These are phyloP conservation scores for Nelumbo lutea DNA, from an alignment of 164 flowering plant genomes.

Conservation along the genomic window DNA sequence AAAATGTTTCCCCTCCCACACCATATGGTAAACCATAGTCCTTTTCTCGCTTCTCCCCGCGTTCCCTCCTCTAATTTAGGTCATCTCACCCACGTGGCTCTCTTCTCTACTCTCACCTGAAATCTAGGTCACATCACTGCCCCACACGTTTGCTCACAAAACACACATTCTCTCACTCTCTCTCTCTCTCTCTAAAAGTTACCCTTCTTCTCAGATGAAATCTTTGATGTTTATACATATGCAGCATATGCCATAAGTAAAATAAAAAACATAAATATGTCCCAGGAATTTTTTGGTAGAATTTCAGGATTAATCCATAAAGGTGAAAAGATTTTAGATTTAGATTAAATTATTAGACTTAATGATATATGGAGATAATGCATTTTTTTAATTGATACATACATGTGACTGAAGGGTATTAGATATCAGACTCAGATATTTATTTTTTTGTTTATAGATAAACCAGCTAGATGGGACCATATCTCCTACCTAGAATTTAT, in stretches of 20 bases:
- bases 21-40: not conserved
- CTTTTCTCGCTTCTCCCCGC: conserved; percentile 11
- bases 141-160: conserved; percentile 20
- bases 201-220: not conserved
- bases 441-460: too few species aligned
- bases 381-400: too few species aligned
- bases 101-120: not conserved
- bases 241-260: not conserved
- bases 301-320: not conserved
- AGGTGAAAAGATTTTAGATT: not conserved
- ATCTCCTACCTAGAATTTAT: not conserved
- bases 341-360: not conserved
- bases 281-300: not conserved
- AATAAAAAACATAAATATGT: not conserved
- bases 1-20: not conserved
- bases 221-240: not conserved
- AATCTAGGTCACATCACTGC: conserved; percentile 20
- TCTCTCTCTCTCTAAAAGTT: not conserved
- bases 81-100: conserved; percentile 16
- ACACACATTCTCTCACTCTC: not conserved
- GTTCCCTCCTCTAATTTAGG: conserved; percentile 12
- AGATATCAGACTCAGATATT: not conserved
- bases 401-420: not conserved
- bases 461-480: too few species aligned
- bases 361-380: not conserved